A percentile compares a stretch with the other conserved stretches of the same genome.
Evolutionary conservation across 176 grass and related monocot genomes (phyloP).

Genomic region (Tillandsia fasciculata): DNA sequence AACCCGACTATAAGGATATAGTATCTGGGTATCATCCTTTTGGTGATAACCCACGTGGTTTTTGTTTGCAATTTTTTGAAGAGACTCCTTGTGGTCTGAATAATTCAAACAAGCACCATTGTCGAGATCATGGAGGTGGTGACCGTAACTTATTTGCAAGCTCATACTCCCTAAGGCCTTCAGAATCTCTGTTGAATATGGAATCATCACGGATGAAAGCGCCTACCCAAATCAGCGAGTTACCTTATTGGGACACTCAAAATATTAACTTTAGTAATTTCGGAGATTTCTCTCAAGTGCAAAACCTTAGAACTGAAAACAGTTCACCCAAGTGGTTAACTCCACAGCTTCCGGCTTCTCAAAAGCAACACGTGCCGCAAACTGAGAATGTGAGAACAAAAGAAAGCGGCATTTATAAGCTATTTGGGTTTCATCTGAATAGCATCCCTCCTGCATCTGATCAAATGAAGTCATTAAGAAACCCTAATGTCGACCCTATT

Average conservation of each 20-base stretch:
- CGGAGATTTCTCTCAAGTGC: constrained; percentile 21
- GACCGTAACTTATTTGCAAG: constrained; percentile 23
- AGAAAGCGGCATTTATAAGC: constrained; percentile 61
- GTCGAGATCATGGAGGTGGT: constrained; percentile 30
- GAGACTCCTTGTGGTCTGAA: constrained; percentile 28
- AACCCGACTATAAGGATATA: constrained; percentile 40
- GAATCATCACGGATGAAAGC: constrained; percentile 34
- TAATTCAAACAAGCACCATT: constrained; percentile 35
- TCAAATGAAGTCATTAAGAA: constrained; percentile 38
- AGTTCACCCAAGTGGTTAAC: constrained; percentile 46
- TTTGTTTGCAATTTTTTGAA: constrained; percentile 43
- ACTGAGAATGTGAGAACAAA: constrained; percentile 53
- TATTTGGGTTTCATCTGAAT: constrained; percentile 85
- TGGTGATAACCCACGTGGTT: constrained; percentile 27
- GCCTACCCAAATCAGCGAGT: constrained; percentile 16
- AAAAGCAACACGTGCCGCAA: constrained; percentile 35
- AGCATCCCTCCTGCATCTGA: constrained; percentile 31
- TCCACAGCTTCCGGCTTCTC: constrained; percentile 21
- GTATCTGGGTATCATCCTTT: constrained; percentile 22
- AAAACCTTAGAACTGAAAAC: constrained; percentile 35
- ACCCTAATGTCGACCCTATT: constrained; percentile 36
- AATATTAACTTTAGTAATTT: constrained; percentile 28
- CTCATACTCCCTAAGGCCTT: constrained; percentile 34
- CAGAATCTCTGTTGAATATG: constrained; percentile 32
- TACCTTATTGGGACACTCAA: constrained; percentile 31